These are phyloP conservation scores for Didymella glomerata DNA, from an alignment of 2,329 filamentous ascomycete species.

Conservation along the genomic window DNA sequence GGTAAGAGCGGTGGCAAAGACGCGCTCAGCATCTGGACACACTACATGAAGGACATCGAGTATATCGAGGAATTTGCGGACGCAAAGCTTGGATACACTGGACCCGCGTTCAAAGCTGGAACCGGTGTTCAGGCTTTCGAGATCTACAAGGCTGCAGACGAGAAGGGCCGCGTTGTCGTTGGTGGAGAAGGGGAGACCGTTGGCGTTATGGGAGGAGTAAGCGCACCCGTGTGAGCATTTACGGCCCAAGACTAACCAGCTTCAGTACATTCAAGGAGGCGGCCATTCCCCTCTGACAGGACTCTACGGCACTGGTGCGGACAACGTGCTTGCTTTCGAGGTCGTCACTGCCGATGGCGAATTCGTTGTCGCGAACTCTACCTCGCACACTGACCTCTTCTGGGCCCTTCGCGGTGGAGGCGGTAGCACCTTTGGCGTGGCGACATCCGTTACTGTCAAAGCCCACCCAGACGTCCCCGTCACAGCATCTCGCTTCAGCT, in stretches of 20 bases:
- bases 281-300: conserved; percentile 63
- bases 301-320: conserved; percentile 53
- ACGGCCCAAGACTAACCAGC: too few relatives aligned
- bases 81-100: conserved; percentile 49
- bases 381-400: conserved; percentile 45
- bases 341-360: conserved; percentile 46
- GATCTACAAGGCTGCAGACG: conserved; percentile 60
- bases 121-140: conserved; percentile 64
- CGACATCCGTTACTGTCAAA: conserved; percentile 46
- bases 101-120: conserved; percentile 64
- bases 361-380: conserved; percentile 42
- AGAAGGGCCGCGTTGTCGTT: conserved; percentile 59
- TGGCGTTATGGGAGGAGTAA: conserved; percentile 55
- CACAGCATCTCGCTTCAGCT: conserved; percentile 44
- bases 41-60: conserved; percentile 47
- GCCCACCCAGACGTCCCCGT: conserved; percentile 46
- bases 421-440: conserved; percentile 47
- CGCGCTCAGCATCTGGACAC: conserved; percentile 50
- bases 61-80: conserved; percentile 47
- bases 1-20: conserved; percentile 48
- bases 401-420: conserved; percentile 50
- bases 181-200: conserved; percentile 62
- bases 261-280: conserved; percentile 54
- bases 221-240: too few relatives aligned
- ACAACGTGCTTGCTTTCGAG: conserved; percentile 48